These are phyloP conservation scores for Medicago truncatula DNA, from an alignment of 306 rosid species.

Conservation along the genomic window DNA sequence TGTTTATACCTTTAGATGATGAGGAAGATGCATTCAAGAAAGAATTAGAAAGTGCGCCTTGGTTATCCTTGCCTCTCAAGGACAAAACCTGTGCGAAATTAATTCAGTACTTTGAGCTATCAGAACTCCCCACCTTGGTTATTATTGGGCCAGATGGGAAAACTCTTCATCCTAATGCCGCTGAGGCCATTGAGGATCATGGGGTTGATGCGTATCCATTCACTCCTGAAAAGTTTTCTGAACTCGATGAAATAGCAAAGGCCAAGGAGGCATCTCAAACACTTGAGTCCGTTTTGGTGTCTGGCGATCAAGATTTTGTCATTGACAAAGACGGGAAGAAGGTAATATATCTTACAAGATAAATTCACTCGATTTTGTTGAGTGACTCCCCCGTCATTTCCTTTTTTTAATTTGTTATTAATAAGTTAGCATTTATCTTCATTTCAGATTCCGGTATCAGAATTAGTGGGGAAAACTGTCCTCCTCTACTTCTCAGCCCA, in stretches of 20 bases:
- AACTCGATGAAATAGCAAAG: slow-evolving; percentile 62
- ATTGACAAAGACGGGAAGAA: slow-evolving; percentile 55
- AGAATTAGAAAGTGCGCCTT: slow-evolving; percentile 53
- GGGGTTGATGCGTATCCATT: slow-evolving; percentile 73
- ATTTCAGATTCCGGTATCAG: slow-evolving; percentile 68
- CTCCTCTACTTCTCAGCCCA: slow-evolving; percentile 89
- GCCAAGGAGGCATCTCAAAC: slow-evolving; percentile 69
- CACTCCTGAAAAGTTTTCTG: slow-evolving; percentile 66
- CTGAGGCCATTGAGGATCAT: slow-evolving; percentile 61
- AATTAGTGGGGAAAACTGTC: slow-evolving; percentile 68
- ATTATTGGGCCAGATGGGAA: slow-evolving; percentile 77
- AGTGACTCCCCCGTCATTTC: not conserved
- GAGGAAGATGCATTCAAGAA: slow-evolving; percentile 57
- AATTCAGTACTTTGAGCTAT: slow-evolving; percentile 56
- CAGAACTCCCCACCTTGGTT: slow-evolving; percentile 64
- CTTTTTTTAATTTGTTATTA: not conserved
- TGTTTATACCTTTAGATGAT: slow-evolving; percentile 57
- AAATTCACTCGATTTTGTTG: not conserved
- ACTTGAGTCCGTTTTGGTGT: slow-evolving; percentile 66
- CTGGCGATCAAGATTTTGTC: slow-evolving; percentile 58
- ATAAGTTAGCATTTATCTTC: not conserved
- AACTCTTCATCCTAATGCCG: slow-evolving; percentile 61
- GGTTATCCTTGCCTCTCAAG: slow-evolving; percentile 69
- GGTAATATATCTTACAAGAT: slow-evolving; percentile 47
- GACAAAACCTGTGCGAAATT: slow-evolving; percentile 57